Evolutionary conservation across 1,284 basidiomycete genomes (phyloP).

Genomic region (Fomitopsis pinicola): DNA sequence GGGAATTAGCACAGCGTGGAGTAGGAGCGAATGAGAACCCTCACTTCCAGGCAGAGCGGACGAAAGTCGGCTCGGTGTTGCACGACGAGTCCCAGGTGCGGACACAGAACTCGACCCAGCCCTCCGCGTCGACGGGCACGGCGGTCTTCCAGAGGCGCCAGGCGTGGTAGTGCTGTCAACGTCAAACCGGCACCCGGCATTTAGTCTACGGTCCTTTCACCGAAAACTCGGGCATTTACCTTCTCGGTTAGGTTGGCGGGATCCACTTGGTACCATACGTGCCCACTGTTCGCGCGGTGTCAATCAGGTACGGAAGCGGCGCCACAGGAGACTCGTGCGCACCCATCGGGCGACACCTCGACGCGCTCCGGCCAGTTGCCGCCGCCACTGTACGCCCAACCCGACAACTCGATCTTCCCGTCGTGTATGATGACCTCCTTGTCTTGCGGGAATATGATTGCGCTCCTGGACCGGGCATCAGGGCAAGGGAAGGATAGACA

Average conservation of each 20-base stretch:
- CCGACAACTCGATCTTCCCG: slow-evolving; percentile 40
- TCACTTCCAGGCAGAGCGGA: slow-evolving; percentile 53
- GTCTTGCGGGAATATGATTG: slow-evolving; percentile 42
- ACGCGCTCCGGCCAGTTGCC: slow-evolving; percentile 55
- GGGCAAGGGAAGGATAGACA: neutral
- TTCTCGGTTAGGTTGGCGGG: slow-evolving; percentile 48
- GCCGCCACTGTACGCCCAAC: slow-evolving; percentile 53
- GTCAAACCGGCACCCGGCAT: neutral
- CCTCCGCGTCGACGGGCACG: slow-evolving; percentile 51
- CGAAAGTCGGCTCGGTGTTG: slow-evolving; percentile 55
- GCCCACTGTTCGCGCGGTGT: slow-evolving; percentile 29
- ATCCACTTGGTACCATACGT: slow-evolving; percentile 46
- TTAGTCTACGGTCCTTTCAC: neutral
- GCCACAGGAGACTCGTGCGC: slow-evolving; percentile 7
- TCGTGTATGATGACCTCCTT: slow-evolving; percentile 47
- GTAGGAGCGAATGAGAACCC: slow-evolving; percentile 12
- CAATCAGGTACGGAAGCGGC: neutral
- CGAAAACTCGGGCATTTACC: slow-evolving; percentile 19
- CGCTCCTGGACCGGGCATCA: slow-evolving; percentile 34
- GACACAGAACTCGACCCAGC: slow-evolving; percentile 57
- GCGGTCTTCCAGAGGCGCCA: slow-evolving; percentile 52
- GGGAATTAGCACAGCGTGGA: neutral
- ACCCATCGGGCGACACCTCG: slow-evolving; percentile 52
- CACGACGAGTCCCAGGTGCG: slow-evolving; percentile 56
- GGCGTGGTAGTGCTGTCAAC: slow-evolving; percentile 44